Evolutionary conservation across 768 basidiomycete genomes (phyloP).

Genomic region (Russula sp.): DNA sequence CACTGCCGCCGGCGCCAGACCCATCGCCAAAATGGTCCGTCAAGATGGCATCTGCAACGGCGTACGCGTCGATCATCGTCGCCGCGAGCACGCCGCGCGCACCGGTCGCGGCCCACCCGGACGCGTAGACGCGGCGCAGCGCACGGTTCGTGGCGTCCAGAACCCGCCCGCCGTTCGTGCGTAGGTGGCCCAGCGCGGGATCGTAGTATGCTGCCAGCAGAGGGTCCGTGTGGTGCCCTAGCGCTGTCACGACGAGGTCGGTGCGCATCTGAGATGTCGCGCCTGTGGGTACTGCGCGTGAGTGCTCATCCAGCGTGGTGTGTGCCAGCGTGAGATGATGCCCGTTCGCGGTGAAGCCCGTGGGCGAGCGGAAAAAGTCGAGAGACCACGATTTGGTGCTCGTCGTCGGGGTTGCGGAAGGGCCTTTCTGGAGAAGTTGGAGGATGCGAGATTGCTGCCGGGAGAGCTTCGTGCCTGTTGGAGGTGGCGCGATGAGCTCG

Average conservation of each 20-base stretch:
- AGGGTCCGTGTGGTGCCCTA: conserved; percentile 28
- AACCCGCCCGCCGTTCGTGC: conserved; percentile 46
- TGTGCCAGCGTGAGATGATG: too few species aligned
- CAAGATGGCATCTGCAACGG: conserved; percentile 64
- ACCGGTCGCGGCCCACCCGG: conserved; percentile 90
- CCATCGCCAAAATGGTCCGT: conserved; percentile 39
- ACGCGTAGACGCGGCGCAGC: conserved; percentile 70
- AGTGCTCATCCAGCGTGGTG: conserved; percentile 38
- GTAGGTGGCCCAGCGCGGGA: conserved; percentile 39
- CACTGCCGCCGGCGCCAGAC: too few species aligned
- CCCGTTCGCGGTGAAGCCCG: too few species aligned
- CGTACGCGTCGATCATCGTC: conserved; percentile 90
- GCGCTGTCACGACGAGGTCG: conserved; percentile 59
- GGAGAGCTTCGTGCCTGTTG: conserved; percentile 34
- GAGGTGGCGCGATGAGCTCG: conserved; percentile 35
- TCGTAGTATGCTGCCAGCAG: too few species aligned
- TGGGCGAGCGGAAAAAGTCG: conserved; percentile 33
- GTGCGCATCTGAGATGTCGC: conserved; percentile 47
- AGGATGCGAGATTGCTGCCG: conserved; percentile 62
- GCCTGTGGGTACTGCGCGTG: conserved; percentile 49
- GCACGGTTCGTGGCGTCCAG: conserved; percentile 30
- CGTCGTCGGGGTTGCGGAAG: conserved; percentile 22
- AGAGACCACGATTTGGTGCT: conserved; percentile 31
- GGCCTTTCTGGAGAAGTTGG: conserved; percentile 27
- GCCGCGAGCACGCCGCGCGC: conserved; percentile 86